Evolutionary conservation across 2,329 filamentous ascomycete genomes (phyloP), one percentile per base, ranked within the genome.

Genomic region (Parascedosporium putredinis): DNA sequence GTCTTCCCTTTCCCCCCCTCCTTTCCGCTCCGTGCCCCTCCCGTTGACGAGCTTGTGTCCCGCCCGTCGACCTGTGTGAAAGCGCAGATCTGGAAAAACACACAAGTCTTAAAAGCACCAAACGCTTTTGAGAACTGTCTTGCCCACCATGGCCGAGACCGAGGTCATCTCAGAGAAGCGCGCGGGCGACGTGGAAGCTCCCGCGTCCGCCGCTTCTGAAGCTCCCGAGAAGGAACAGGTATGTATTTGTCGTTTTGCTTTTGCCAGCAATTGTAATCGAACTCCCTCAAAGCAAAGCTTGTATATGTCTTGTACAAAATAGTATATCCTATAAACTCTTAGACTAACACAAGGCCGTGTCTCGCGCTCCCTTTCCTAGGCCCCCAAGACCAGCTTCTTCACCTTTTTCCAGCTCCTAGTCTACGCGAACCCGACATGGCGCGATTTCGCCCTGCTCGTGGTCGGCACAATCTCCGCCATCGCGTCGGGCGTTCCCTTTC

Each of bases 401-500:
- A 56, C 58, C 46, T 74, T 69, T 56, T 70, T 74, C 55, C 65
- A 64, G 20, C 65, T 73, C 36, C 66, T 74, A 29, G 60, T 69
- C 54, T 72, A 70, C 51, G 71, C 67, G 50, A 61, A 71, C 43
- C 71, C 71, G 20, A 66, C 63, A 55, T 64, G 63, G 58, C 52
- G 69, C 51, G 72, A 74, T 52, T 60, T 68, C 52, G 43, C 61
- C n/a, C 64, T 75, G 45, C 62, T 75, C 34, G 10, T 67, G 14
- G 55, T 64, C 23, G 72, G 71, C 38, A 65, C 62, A 31, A 40
- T 71, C 38, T 66, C 67, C 49, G 72, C 78, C 49, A 74, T 76
- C 42, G 76, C 71, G 23, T 73, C 79, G n/a, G 80, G 79, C 44
- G 70, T 79, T 3, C 79, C 80, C 0, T 80, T 83, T 51, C 80